Evolutionary conservation across 306 rosid genomes (phyloP).

Genomic region (Dalbergia cultrata): DNA sequence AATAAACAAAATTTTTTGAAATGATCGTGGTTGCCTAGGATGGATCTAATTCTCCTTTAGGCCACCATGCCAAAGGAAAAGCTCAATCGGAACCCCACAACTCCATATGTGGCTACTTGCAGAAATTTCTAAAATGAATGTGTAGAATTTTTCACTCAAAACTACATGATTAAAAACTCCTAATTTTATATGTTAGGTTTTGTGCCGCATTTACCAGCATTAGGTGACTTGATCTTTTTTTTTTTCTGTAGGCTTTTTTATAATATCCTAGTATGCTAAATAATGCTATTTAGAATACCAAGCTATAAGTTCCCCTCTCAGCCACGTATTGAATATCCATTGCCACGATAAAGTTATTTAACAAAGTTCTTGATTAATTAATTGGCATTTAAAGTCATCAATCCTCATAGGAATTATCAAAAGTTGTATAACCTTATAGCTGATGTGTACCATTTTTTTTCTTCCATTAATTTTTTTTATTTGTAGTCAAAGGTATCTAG

Average conservation of each 20-base stretch:
- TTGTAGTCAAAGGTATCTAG: constrained; percentile 2
- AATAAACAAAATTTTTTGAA: no score
- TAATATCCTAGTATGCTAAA: background rate
- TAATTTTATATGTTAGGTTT: background rate
- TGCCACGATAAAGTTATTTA: background rate
- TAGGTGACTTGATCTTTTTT: background rate
- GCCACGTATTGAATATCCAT: background rate
- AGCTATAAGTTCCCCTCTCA: background rate
- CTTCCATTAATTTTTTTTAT: background rate
- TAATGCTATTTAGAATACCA: background rate
- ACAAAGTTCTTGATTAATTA: background rate
- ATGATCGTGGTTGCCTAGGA: background rate
- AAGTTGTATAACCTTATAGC: background rate
- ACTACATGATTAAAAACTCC: background rate
- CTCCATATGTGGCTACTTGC: constrained; percentile 10
- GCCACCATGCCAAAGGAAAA: background rate
- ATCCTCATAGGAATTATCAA: background rate
- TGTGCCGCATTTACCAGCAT: background rate
- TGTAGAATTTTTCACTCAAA: constrained; percentile 23
- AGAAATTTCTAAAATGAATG: background rate
- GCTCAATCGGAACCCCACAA: constrained; percentile 6
- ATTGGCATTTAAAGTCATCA: background rate
- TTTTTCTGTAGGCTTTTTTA: background rate
- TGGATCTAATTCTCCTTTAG: constrained; percentile 9
- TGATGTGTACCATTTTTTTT: background rate